Evolutionary conservation across 768 basidiomycete genomes (phyloP).

Genomic region (button mushroom (Agaricus bisporus)): DNA sequence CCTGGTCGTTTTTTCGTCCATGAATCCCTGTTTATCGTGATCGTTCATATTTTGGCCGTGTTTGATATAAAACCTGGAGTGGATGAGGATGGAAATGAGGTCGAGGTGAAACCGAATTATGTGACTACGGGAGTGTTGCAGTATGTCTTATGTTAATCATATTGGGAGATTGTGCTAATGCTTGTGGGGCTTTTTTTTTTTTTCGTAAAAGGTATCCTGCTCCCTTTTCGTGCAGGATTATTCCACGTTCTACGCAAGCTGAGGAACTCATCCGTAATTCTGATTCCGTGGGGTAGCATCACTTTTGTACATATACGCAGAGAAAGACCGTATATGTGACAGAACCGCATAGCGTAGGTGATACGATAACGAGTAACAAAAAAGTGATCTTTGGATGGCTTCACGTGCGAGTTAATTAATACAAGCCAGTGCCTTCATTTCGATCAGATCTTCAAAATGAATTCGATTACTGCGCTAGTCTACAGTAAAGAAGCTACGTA

Average conservation of each 20-base stretch:
- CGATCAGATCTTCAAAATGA: too few species aligned
- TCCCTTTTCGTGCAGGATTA: constrained; percentile 4
- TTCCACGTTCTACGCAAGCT: constrained; percentile 5
- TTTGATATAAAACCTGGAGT: constrained; percentile 15
- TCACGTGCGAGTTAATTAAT: too few species aligned
- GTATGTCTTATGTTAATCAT: neutral
- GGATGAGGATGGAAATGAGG: constrained; percentile 10
- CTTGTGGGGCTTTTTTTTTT: neutral
- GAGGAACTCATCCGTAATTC: constrained; percentile 2
- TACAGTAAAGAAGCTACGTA: too few species aligned
- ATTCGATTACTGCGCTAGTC: too few species aligned
- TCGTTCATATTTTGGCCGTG: constrained; percentile 16
- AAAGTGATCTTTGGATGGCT: too few species aligned
- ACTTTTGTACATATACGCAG: too few species aligned
- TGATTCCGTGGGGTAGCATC: neutral
- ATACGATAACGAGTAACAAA: too few species aligned
- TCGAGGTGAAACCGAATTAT: neutral
- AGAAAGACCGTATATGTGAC: too few species aligned
- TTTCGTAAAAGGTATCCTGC: neutral
- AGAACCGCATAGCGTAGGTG: too few species aligned
- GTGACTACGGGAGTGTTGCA: neutral
- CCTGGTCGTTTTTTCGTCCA: constrained; percentile 21
- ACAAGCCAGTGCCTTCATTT: too few species aligned
- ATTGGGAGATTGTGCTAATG: neutral
- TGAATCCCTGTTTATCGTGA: constrained; percentile 13